Evolutionary conservation across 768 basidiomycete genomes (phyloP), one percentile per base, ranked within the genome.

Genomic region (Boletus vermiculosoides): DNA sequence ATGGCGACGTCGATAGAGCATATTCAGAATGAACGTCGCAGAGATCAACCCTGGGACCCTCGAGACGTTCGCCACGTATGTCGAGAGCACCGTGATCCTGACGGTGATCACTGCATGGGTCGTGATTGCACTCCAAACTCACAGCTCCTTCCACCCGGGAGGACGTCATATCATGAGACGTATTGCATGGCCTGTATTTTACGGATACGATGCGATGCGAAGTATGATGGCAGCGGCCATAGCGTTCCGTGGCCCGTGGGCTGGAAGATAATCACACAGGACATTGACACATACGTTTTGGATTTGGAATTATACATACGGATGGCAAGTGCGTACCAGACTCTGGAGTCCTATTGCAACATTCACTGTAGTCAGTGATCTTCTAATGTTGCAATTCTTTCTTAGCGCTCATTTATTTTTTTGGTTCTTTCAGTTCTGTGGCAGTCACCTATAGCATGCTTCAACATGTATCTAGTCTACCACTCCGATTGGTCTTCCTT

Each of bases 61-160:
- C 11, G 73, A 68, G 51, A 72, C 72, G 4, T 59, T 83, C 18
- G 48, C 58, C 3, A 66, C 69, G 45, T 84, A 78, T 48, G 18
- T 78, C 23, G 75, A 63, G n/a, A 67, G 74, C 8, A 80, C 84
- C 0, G 41, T 83, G 4, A 73, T 77, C 0, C 68, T 87, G 47
- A 86, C 83, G 0, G n/a, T 75, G 13, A 30, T 77, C 15, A 84
- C 83, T 11, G 67, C 80, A 22, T 86, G 84, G 83, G 62, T 82
- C 37, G 77, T 86, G 41, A 72, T 85, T 20, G 79, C 83, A 9
- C 76, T 83, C 60, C 83, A 84, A 8, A 45, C 54, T 8, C 48
- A 64, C 18, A 71, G 67, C 31, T 30, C 56, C 20, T 63, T 71
- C 45, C 70, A 73, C 48, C 39, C 53, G 0, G 44, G 42, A 2